Percentiles rank a stretch among this genome's conserved stretches.
These are phyloP conservation scores for Suillus placidus DNA, from an alignment of 768 basidiomycete genomes.

Conservation along the genomic window DNA sequence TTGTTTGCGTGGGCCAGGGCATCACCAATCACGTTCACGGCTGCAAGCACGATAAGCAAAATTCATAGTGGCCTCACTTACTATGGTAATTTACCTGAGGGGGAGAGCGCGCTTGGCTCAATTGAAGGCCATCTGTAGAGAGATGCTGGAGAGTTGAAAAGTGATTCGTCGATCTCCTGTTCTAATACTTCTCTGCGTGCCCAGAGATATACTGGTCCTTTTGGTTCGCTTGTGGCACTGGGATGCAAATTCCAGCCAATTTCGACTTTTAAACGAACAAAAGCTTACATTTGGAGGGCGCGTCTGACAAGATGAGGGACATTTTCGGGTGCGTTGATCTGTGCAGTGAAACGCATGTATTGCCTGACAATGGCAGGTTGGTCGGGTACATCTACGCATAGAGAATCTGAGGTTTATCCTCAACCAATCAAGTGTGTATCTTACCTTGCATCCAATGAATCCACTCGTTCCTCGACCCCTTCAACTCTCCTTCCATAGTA, in stretches of 20 bases:
- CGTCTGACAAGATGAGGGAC: constrained; percentile 54
- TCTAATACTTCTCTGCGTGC: constrained; percentile 73
- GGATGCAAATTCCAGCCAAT: constrained; percentile 6
- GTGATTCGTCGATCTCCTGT: constrained; percentile 51
- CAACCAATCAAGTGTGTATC: neutral
- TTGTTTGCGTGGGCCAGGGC: constrained; percentile 52
- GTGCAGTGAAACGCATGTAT: constrained; percentile 70
- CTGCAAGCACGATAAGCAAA: constrained; percentile 18
- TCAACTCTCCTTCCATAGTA: constrained; percentile 55
- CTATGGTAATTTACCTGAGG: constrained; percentile 29
- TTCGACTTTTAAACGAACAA: neutral
- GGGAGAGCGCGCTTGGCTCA: constrained; percentile 51
- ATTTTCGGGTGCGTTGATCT: constrained; percentile 58
- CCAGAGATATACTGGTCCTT: constrained; percentile 77
- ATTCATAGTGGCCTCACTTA: too few relatives aligned
- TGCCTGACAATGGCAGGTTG: constrained; percentile 72
- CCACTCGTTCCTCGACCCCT: constrained; percentile 71
- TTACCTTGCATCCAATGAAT: constrained; percentile 74
- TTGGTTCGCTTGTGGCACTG: constrained; percentile 71
- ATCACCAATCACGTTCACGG: constrained; percentile 42
- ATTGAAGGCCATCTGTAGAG: constrained; percentile 54
- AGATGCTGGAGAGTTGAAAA: constrained; percentile 34
- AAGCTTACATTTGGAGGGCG: constrained; percentile 62
- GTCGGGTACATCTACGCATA: constrained; percentile 61
- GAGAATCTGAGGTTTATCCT: neutral